Percentiles rank a stretch among this genome's conserved stretches.
These are phyloP conservation scores for Pisolithus sp. DNA, from an alignment of 768 basidiomycete genomes.

Conservation along the genomic window DNA sequence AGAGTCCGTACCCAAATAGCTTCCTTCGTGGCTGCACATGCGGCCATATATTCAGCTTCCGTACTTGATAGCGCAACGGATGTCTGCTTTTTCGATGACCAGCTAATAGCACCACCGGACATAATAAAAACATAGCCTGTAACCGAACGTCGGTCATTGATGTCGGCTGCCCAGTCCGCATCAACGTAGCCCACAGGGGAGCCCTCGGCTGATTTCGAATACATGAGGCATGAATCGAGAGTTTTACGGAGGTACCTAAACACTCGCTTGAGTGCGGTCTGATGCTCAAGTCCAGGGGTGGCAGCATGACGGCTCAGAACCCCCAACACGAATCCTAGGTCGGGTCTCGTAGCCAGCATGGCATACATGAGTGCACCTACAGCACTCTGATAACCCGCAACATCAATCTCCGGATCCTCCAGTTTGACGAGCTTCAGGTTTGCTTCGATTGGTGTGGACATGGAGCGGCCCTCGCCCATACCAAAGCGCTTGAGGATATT, in stretches of 20 bases:
- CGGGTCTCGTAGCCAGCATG: not conserved
- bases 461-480: not conserved
- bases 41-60: conserved; percentile 43
- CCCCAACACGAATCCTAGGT: not conserved
- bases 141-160: not conserved
- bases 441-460: not conserved
- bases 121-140: conserved; percentile 29
- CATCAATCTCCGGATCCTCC: not conserved
- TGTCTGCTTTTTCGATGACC: conserved; percentile 16
- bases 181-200: not conserved
- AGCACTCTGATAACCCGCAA: not conserved
- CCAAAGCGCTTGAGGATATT: not conserved
- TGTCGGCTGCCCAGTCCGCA: not conserved
- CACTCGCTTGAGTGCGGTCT: not conserved
- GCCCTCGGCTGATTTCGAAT: not conserved
- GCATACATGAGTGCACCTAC: not conserved
- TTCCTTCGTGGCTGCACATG: conserved; percentile 14
- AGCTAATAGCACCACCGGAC: conserved; percentile 31
- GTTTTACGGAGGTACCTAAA: not conserved
- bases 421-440: not conserved
- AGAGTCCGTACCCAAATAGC: conserved; percentile 22
- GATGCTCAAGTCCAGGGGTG: not conserved
- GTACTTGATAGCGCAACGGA: conserved; percentile 22
- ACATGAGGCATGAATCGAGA: not conserved
- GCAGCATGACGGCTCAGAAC: not conserved